phyloP scores from a whole-genome alignment of 1,284 basidiomycete genomes.

The Vanrija sp. region DNA sequence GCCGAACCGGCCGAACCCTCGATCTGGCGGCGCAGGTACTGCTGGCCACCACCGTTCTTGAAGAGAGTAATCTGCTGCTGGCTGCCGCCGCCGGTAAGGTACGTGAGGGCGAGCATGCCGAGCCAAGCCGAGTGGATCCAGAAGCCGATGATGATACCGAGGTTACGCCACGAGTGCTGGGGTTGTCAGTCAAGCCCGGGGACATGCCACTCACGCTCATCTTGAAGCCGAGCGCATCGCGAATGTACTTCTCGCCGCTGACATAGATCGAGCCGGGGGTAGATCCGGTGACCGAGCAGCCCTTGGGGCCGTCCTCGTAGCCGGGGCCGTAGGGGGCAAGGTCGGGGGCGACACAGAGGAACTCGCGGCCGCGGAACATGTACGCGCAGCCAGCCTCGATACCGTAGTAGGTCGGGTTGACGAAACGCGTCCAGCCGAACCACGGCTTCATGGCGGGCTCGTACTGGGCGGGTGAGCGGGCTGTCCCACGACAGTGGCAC shows the following conservation, averaged over 20 bases:
- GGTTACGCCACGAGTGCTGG: constrained; percentile 50
- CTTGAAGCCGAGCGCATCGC: constrained; percentile 46
- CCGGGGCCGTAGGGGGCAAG: constrained; percentile 45
- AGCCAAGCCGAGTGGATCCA: constrained; percentile 24
- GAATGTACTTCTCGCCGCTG: constrained; percentile 67
- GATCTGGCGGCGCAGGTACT: background rate
- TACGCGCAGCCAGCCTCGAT: constrained; percentile 31
- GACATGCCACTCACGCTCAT: constrained; percentile 29
- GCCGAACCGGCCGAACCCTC: background rate
- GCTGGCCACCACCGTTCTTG: background rate
- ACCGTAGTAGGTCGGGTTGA: constrained; percentile 49
- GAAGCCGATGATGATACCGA: constrained; percentile 47
- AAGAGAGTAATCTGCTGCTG: constrained; percentile 18
- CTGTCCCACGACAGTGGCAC: too few relatives aligned
- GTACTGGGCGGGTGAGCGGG: constrained; percentile 17
- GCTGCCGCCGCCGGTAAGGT: constrained; percentile 27
- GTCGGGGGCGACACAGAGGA: constrained; percentile 37
- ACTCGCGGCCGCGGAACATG: constrained; percentile 48
- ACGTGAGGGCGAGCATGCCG: constrained; percentile 10
- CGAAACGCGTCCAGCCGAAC: constrained; percentile 26
- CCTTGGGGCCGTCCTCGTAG: constrained; percentile 24
- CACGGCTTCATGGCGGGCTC: constrained; percentile 35
- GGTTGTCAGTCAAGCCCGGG: constrained; percentile 37
- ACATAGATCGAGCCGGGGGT: constrained; percentile 32
- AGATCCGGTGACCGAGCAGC: constrained; percentile 48